These are phyloP conservation scores for Vitis rotundifolia DNA, from an alignment of 164 flowering plant species.

Conservation along the genomic window DNA sequence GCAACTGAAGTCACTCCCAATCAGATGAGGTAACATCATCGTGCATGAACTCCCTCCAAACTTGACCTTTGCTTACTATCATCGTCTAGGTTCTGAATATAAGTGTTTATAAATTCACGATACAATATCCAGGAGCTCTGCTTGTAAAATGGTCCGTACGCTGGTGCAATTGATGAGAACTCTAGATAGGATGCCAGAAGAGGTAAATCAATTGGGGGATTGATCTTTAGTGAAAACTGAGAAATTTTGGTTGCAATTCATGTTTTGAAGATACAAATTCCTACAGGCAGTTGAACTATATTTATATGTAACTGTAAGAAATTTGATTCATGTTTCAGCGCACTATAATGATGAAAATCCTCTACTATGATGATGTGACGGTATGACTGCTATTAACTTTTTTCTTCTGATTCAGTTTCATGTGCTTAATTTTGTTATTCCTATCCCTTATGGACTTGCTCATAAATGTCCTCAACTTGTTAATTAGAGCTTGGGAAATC, in stretches of 20 bases:
- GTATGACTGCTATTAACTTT: conserved; percentile 34
- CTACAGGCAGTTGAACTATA: neutral
- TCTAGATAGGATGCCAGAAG: conserved; percentile 89
- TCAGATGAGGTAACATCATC: conserved; percentile 68
- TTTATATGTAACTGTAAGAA: neutral
- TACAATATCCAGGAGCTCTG: conserved; percentile 68
- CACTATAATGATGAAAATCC: conserved; percentile 85
- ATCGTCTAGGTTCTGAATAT: neutral
- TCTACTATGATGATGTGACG: conserved; percentile 87
- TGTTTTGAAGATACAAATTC: neutral
- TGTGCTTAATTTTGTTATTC: neutral
- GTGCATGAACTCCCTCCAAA: neutral
- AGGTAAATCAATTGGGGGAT: conserved; percentile 41
- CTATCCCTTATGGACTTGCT: neutral
- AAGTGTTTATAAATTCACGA: neutral
- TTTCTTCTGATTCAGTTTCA: neutral
- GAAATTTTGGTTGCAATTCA: neutral
- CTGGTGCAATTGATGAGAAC: conserved; percentile 95
- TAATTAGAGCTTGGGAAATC: neutral
- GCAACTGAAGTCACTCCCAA: conserved; percentile 73
- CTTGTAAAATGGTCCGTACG: conserved; percentile 94
- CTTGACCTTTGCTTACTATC: neutral
- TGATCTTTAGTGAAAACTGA: neutral
- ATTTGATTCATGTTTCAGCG: conserved; percentile 57
- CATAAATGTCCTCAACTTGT: neutral